These are phyloP conservation scores for Quercus wislizeni DNA, from an alignment of 306 rosid species.

Conservation along the genomic window DNA sequence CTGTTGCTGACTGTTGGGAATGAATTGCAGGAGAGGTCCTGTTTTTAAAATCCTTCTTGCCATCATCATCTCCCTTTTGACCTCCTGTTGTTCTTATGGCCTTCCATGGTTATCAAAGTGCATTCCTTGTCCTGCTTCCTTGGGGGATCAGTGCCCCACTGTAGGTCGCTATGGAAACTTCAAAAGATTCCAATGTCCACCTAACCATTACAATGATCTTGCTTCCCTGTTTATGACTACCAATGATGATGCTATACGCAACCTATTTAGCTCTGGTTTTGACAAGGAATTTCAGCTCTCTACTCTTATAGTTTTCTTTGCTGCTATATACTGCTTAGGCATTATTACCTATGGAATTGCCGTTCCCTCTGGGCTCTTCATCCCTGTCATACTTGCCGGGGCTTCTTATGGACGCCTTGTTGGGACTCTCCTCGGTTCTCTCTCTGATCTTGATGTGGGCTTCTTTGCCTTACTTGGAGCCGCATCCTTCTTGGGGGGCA, in stretches of 20 bases:
- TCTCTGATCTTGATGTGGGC: constrained; percentile 53
- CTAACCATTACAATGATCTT: constrained; percentile 74
- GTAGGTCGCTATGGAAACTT: constrained; percentile 59
- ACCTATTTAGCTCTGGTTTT: constrained; percentile 51
- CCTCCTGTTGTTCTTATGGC: constrained; percentile 59
- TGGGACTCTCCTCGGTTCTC: constrained; percentile 49
- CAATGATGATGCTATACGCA: constrained; percentile 79
- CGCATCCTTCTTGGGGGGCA: constrained; percentile 86
- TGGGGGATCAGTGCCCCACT: constrained; percentile 57
- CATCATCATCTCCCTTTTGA: constrained; percentile 48
- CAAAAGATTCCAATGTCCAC: constrained; percentile 67
- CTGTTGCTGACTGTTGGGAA: constrained; percentile 25
- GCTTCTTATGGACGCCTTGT: constrained; percentile 80
- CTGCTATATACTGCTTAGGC: constrained; percentile 57
- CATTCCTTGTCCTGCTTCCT: constrained; percentile 59
- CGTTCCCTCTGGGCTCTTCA: constrained; percentile 85
- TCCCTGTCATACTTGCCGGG: constrained; percentile 84
- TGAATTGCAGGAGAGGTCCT: constrained; percentile 63
- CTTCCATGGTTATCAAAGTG: constrained; percentile 76
- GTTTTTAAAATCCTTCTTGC: constrained; percentile 51
- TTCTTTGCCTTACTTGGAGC: constrained; percentile 79
- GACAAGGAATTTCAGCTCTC: constrained; percentile 55
- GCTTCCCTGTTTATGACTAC: constrained; percentile 84
- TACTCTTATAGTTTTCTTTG: constrained; percentile 63
- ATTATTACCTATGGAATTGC: constrained; percentile 84